phyloP scores from a whole-genome alignment of 768 basidiomycete genomes.

The Tricholoma furcatifolium region DNA sequence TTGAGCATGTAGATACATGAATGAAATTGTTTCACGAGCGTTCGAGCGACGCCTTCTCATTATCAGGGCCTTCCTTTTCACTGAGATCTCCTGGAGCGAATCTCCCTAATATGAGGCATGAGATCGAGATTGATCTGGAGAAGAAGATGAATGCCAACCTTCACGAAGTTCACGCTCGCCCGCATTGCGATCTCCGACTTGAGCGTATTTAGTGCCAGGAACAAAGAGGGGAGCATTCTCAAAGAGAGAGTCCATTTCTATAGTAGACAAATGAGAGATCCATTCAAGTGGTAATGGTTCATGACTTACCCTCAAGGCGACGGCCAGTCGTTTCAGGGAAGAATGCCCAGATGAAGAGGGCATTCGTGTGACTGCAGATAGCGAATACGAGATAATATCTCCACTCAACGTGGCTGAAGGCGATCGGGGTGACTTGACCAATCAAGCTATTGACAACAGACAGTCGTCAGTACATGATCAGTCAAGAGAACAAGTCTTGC shows the following conservation, averaged over 20 bases:
- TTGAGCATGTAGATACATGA: too few species aligned
- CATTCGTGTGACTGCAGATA: slow-evolving; percentile 45
- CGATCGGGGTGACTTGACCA: slow-evolving; percentile 42
- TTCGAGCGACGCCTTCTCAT: slow-evolving; percentile 2
- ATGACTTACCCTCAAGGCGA: slow-evolving; percentile 35
- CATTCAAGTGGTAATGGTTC: background rate
- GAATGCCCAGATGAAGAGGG: slow-evolving; percentile 43
- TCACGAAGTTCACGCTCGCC: slow-evolving; percentile 38
- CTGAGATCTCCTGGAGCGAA: slow-evolving; percentile 24
- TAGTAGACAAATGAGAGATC: background rate
- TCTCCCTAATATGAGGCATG: slow-evolving; percentile 9
- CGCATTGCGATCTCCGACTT: slow-evolving; percentile 31
- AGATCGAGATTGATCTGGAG: background rate
- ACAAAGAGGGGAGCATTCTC: slow-evolving; percentile 38
- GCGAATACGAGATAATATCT: slow-evolving; percentile 44
- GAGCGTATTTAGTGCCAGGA: slow-evolving; percentile 32
- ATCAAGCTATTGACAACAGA: slow-evolving; percentile 27
- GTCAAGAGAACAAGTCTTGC: background rate
- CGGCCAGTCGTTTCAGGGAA: slow-evolving; percentile 45
- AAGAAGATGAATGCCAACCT: slow-evolving; percentile 22
- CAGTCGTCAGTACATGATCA: background rate
- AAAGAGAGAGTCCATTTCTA: slow-evolving; percentile 45
- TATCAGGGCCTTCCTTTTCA: background rate
- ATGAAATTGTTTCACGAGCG: background rate
- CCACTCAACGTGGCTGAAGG: slow-evolving; percentile 40